phyloP scores from a whole-genome alignment of 2,329 filamentous ascomycete genomes.

The Cryphonectria japonica region DNA sequence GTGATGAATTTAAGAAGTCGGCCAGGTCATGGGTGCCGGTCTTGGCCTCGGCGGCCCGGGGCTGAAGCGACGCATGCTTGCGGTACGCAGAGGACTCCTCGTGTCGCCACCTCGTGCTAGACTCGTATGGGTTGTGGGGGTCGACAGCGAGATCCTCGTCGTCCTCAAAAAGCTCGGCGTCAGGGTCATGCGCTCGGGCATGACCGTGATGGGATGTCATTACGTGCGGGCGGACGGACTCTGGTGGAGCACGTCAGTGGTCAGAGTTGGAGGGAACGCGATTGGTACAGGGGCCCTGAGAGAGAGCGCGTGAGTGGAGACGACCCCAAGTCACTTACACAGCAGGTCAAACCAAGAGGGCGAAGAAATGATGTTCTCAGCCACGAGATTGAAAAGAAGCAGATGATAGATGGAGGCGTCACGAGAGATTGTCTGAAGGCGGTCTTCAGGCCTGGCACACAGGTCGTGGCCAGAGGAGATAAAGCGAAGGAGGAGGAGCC shows the following conservation, averaged over 20 bases:
- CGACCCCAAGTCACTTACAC: conserved; percentile 20
- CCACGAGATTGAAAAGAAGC: background rate
- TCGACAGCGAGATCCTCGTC: conserved; percentile 37
- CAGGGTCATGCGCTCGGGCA: conserved; percentile 19
- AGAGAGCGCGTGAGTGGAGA: conserved; percentile 15
- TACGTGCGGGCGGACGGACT: background rate
- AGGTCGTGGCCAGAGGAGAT: background rate
- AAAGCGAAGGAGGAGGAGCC: background rate
- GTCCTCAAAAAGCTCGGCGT: conserved; percentile 25
- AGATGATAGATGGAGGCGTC: background rate
- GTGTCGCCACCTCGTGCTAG: conserved; percentile 63
- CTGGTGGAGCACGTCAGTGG: conserved; percentile 19
- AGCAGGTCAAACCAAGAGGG: background rate
- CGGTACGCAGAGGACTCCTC: conserved; percentile 63
- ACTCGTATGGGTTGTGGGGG: conserved; percentile 58
- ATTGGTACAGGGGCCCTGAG: conserved; percentile 13
- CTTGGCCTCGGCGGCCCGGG: conserved; percentile 44
- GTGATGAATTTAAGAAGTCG: conserved; percentile 58
- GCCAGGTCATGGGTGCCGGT: conserved; percentile 56
- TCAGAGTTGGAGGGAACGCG: conserved; percentile 12
- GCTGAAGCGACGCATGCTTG: conserved; percentile 46
- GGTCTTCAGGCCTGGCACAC: background rate
- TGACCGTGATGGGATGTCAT: conserved; percentile 24
- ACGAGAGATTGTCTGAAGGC: background rate
- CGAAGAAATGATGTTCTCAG: background rate